These are phyloP conservation scores for Plasmodiophora brassicae DNA, from an alignment of 208 protist species.

Conservation along the genomic window DNA sequence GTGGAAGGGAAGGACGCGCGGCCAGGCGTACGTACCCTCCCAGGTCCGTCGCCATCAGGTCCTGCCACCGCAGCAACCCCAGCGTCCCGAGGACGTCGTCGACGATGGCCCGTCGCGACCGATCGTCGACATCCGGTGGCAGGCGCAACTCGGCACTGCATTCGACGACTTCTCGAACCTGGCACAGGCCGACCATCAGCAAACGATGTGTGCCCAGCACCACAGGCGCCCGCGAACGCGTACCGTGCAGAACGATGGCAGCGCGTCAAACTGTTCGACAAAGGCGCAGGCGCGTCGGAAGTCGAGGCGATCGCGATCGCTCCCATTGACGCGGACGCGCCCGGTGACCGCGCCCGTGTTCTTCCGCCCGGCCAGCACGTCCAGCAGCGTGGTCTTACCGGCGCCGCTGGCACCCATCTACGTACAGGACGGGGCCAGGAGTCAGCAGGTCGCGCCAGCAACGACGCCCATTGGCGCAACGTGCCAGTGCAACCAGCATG, in stretches of 20 bases:
- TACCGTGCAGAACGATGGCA: not conserved
- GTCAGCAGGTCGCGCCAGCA: not conserved
- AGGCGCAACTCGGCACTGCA: not conserved
- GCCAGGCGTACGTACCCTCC: not conserved
- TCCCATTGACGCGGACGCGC: not conserved
- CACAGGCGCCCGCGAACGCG: not conserved
- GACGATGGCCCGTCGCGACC: not conserved
- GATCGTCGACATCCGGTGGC: not conserved
- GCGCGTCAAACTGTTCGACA: constrained; percentile 26
- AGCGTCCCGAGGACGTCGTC: not conserved
- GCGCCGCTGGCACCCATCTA: not conserved
- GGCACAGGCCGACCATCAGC: not conserved
- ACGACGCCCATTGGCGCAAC: not conserved
- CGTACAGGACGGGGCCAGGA: not conserved
- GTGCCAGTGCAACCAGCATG: not conserved
- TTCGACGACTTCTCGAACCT: constrained; percentile 11
- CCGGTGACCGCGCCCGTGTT: not conserved
- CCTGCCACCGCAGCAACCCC: not conserved
- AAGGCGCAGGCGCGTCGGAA: not conserved
- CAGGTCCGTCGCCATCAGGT: not conserved
- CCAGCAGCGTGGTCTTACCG: not conserved
- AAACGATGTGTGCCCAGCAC: not conserved
- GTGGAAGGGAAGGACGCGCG: not conserved
- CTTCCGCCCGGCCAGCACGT: not conserved
- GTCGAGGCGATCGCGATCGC: not conserved